Evolutionary conservation across 2,329 filamentous ascomycete species (phyloP), one percentile per base, ranked within the genome.

Genomic region (Periglandula ipomoeae): DNA sequence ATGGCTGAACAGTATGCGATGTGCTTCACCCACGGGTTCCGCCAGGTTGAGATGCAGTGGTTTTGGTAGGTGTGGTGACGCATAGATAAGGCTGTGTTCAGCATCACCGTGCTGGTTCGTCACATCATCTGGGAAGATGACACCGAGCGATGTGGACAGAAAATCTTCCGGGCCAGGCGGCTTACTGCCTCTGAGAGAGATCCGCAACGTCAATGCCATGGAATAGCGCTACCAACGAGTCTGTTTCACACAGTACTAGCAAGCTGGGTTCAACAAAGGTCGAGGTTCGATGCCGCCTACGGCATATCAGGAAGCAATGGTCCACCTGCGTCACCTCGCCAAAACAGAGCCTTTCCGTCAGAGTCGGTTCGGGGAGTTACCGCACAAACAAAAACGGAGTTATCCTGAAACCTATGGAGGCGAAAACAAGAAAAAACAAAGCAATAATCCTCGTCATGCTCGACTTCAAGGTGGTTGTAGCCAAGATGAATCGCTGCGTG

Each of bases 61-160:
- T 46, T 59, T 61, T 15, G 70, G 73, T 15, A 78, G 68, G 50
- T 70, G 68, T 34, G 70, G 76, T 50, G 73, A 81, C 19, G 66
- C 69, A 65, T 87, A 87, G 26, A 80, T 57, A 30, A 87, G 73
- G 17, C 70, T 66, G 52, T 79, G 73, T 44, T 76, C 68, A 1
- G 74, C 66, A 57, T 84, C 80, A 62, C 84, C 83, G 63, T 87
- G 83, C 61, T 78, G 74, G 65, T 79, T 82, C 50, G 72, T 74
- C 47, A 81, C 69, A 65, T 87, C 83, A 62, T 86, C 81, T 4
- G 80, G 75, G 67, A 86, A 86, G 61, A 87, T 77, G 53, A 81
- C 71, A 53, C 76, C 78, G 1, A 85, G 73, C 0, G 79, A 72
- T 2, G 71, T 70, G 30, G 70, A 68, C 58, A 87, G 74, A 55